Evolutionary conservation across 257 asterid genomes (phyloP).

Genomic region (Fraxinus cuspidata): DNA sequence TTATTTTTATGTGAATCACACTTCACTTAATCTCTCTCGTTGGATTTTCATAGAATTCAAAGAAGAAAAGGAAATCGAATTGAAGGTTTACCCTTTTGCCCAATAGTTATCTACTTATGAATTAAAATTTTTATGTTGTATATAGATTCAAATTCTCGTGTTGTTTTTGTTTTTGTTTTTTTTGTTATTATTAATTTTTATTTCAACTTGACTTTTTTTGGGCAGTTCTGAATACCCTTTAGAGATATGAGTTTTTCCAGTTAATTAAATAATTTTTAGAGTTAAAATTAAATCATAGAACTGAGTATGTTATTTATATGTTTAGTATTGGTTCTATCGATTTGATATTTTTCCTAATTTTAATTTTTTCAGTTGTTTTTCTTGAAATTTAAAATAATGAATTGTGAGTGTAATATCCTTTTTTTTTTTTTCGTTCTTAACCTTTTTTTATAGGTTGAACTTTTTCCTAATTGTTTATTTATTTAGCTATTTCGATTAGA

Average conservation of each 20-base stretch:
- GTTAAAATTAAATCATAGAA: neutral
- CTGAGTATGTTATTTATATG: neutral
- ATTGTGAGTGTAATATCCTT: neutral
- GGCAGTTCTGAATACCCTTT: neutral
- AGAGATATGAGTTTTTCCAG: neutral
- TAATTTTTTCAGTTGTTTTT: neutral
- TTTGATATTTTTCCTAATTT: neutral
- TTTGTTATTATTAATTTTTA: neutral
- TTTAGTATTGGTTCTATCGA: neutral
- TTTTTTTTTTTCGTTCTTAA: neutral
- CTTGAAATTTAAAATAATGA: conserved; percentile 10
- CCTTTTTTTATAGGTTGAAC: conserved; percentile 4
- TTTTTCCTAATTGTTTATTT: neutral
- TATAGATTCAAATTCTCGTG: neutral
- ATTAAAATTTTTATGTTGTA: neutral
- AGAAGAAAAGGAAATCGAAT: neutral
- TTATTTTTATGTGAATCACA: too few relatives aligned
- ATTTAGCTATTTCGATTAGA: conserved; percentile 1
- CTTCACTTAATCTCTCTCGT: conserved; percentile 6
- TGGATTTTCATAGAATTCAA: conserved; percentile 20
- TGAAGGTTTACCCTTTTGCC: neutral
- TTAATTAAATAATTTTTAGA: neutral
- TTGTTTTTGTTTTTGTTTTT: neutral
- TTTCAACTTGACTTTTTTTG: neutral
- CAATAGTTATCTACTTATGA: neutral